These are phyloP conservation scores for Phytopythium aichiense DNA, from an alignment of 352 stramenopile genomes.

Conservation along the genomic window DNA sequence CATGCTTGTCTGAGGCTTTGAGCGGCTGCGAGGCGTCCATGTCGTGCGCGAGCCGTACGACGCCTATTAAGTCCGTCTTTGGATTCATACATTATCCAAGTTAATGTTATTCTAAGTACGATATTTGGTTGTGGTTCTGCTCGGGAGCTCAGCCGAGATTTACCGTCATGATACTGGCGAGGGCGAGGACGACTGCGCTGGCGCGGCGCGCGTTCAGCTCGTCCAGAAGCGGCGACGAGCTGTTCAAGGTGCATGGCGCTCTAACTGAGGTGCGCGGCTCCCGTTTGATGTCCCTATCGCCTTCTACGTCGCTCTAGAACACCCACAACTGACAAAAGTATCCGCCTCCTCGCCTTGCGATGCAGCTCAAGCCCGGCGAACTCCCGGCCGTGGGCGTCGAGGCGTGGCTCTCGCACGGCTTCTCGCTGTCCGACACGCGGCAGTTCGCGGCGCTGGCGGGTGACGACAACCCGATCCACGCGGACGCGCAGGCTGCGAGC, in stretches of 20 bases:
- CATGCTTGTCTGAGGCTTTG: not conserved
- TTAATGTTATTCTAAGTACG: not conserved
- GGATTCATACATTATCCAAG: not conserved
- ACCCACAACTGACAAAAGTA: not conserved
- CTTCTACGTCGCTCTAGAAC: not conserved
- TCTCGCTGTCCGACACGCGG: slow-evolving; percentile 52
- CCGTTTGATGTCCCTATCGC: not conserved
- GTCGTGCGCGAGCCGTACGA: not conserved
- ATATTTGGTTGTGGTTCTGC: not conserved
- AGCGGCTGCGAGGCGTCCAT: not conserved
- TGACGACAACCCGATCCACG: slow-evolving; percentile 78
- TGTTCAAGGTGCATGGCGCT: slow-evolving; percentile 29
- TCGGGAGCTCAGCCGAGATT: not conserved
- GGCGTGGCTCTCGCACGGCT: slow-evolving; percentile 51
- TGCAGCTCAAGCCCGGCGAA: slow-evolving; percentile 38
- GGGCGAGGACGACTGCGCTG: not conserved
- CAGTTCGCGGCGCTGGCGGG: slow-evolving; percentile 62
- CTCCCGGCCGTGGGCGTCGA: slow-evolving; percentile 54
- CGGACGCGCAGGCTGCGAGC: slow-evolving; percentile 37
- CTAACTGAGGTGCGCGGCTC: slow-evolving; percentile 23
- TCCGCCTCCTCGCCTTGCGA: not conserved
- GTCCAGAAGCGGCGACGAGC: not conserved
- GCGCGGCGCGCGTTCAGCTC: slow-evolving; percentile 13
- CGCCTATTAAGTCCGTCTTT: not conserved
- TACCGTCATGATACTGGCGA: not conserved